These are phyloP conservation scores for Dimocarpus longan DNA, from an alignment of 345 rosid genomes.

Conservation along the genomic window DNA sequence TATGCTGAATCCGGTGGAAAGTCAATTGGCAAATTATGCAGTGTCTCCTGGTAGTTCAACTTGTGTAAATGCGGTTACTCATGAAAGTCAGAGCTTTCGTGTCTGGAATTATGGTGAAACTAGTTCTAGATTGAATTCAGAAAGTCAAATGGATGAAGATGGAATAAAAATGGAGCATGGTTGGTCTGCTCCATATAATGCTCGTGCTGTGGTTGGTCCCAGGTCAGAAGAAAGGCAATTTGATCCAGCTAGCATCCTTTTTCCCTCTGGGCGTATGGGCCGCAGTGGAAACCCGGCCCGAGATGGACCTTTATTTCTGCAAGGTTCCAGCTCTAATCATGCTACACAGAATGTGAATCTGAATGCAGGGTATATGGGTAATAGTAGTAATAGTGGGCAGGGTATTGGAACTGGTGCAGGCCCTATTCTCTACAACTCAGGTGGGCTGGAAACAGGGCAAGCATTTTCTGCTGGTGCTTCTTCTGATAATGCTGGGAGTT, in stretches of 20 bases:
- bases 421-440: conserved; percentile 29
- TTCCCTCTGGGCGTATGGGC: conserved; percentile 38
- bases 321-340: conserved; percentile 56
- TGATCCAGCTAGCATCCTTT: conserved; percentile 37
- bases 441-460: conserved; percentile 36
- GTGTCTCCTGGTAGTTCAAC: conserved; percentile 44
- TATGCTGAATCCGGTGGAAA: conserved; percentile 51
- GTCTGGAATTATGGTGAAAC: conserved; percentile 72
- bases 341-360: conserved; percentile 37
- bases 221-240: conserved; percentile 54
- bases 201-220: conserved; percentile 37
- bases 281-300: conserved; percentile 42
- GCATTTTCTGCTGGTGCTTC: conserved; percentile 29
- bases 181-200: conserved; percentile 43
- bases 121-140: conserved; percentile 46
- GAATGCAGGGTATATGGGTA: conserved; percentile 43
- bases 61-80: conserved; percentile 39
- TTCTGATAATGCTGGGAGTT: conserved; percentile 46
- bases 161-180: conserved; percentile 52
- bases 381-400: conserved; percentile 34
- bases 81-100: conserved; percentile 43
- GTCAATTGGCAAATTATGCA: conserved; percentile 39
- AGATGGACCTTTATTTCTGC: conserved; percentile 46
- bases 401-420: conserved; percentile 34
- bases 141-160: conserved; percentile 47